phyloP scores from a whole-genome alignment of 2,329 filamentous ascomycete species.

The Paecilomyces sp. region DNA sequence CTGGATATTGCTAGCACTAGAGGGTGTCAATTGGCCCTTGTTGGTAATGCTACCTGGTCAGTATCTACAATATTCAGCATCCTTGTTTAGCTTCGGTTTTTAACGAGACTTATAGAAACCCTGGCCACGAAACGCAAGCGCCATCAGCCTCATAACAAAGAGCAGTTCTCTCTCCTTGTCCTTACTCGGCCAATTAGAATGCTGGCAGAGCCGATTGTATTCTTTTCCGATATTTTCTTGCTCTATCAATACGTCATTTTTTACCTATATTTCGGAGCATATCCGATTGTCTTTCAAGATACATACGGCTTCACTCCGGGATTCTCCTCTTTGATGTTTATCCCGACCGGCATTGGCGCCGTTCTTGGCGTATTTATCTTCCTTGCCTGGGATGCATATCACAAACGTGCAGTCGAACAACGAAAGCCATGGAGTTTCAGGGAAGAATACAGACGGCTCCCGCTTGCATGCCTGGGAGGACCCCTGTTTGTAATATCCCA shows the following conservation, averaged over 20 bases:
- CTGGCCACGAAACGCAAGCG: neutral
- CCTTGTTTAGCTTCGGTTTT: constrained; percentile 13
- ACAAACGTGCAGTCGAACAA: constrained; percentile 42
- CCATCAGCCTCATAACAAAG: neutral
- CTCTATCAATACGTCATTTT: constrained; percentile 59
- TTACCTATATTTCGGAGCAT: constrained; percentile 67
- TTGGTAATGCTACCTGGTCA: constrained; percentile 59
- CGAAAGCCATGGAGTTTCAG: constrained; percentile 47
- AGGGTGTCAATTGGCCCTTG: constrained; percentile 47
- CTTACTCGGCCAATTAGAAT: constrained; percentile 64
- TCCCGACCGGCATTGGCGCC: constrained; percentile 51
- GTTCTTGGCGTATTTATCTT: constrained; percentile 53
- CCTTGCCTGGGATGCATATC: constrained; percentile 54
- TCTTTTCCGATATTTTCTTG: constrained; percentile 60
- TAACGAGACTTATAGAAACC: neutral
- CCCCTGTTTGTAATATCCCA: constrained; percentile 29
- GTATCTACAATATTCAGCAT: constrained; percentile 47
- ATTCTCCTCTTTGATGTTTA: constrained; percentile 14
- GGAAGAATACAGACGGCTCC: constrained; percentile 49
- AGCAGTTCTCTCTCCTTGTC: neutral
- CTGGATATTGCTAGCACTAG: constrained; percentile 58
- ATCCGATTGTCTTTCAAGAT: constrained; percentile 56
- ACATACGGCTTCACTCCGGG: constrained; percentile 15
- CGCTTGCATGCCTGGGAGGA: constrained; percentile 61
- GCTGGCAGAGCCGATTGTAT: constrained; percentile 64